phyloP scores from a whole-genome alignment of 805 yeast species.

The Saccharomycopsis schoenii region DNA sequence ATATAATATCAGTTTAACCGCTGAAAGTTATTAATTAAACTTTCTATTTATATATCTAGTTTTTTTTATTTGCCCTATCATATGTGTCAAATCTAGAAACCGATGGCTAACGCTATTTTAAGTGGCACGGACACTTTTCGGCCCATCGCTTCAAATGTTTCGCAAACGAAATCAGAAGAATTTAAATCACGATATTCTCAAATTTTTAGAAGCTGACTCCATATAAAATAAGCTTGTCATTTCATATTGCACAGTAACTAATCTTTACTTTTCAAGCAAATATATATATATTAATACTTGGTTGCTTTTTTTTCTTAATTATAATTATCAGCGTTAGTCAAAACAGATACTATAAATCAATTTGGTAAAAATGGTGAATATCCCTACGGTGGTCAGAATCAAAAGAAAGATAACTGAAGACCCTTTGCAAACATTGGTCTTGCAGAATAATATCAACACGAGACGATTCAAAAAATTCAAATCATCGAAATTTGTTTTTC shows the following conservation, averaged over 20 bases:
- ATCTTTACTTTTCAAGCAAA: neutral
- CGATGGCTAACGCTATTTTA: no score
- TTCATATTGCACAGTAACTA: neutral
- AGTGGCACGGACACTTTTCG: no score
- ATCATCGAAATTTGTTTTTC: conserved; percentile 24
- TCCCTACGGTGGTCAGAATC: conserved; percentile 66
- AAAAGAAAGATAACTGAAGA: conserved; percentile 83
- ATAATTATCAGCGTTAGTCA: neutral
- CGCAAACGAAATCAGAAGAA: neutral
- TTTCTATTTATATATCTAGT: no score
- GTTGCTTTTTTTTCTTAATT: neutral
- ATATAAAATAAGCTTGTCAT: neutral
- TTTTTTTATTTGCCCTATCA: no score
- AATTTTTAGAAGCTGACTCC: no score
- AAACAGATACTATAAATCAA: neutral
- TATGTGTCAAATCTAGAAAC: no score
- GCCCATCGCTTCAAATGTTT: neutral
- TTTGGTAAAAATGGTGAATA: neutral
- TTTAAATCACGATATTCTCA: neutral
- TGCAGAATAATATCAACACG: conserved; percentile 18
- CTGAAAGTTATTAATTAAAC: no score
- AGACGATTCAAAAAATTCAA: conserved; percentile 32
- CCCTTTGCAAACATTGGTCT: conserved; percentile 66
- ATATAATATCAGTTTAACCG: no score
- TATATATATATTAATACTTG: no score